Evolutionary conservation across 345 rosid species (phyloP).

Genomic region (Theobroma cacao): DNA sequence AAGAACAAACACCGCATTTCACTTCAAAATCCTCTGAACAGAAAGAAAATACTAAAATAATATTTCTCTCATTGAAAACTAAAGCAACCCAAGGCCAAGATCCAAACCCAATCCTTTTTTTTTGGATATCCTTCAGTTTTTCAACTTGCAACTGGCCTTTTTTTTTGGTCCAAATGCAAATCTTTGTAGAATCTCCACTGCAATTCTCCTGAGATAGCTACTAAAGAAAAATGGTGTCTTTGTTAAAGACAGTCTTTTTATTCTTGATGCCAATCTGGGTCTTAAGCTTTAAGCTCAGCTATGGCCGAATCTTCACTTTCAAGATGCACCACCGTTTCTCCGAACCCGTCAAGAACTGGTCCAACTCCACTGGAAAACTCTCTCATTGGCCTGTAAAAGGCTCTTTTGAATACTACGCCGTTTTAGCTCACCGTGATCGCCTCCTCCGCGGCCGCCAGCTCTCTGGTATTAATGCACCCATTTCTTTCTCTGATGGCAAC

Average conservation of each 20-base stretch:
- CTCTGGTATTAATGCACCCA: conserved; percentile 35
- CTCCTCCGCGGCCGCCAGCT: conserved; percentile 54
- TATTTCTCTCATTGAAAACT: neutral
- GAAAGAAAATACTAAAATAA: neutral
- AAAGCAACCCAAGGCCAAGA: neutral
- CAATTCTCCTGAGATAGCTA: conserved; percentile 1
- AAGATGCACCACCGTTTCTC: conserved; percentile 84
- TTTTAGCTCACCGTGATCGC: conserved; percentile 62
- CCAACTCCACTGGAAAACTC: conserved; percentile 33
- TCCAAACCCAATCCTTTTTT: neutral
- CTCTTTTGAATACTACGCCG: conserved; percentile 65
- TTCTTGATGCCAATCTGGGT: conserved; percentile 37
- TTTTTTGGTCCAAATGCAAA: conserved; percentile 15
- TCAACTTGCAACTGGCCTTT: neutral
- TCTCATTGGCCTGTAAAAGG: conserved; percentile 59
- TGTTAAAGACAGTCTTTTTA: conserved; percentile 24
- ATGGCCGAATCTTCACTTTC: conserved; percentile 69
- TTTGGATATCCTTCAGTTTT: neutral
- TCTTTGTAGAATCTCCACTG: conserved; percentile 6
- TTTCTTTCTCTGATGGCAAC: conserved; percentile 71
- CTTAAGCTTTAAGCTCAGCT: conserved; percentile 28
- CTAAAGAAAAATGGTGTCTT: conserved; percentile 26
- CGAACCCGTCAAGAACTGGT: conserved; percentile 56
- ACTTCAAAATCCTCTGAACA: neutral
- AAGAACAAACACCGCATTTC: neutral